Evolutionary conservation across 2,329 filamentous ascomycete species (phyloP).

Genomic region (Pezicula neosporulosa): DNA sequence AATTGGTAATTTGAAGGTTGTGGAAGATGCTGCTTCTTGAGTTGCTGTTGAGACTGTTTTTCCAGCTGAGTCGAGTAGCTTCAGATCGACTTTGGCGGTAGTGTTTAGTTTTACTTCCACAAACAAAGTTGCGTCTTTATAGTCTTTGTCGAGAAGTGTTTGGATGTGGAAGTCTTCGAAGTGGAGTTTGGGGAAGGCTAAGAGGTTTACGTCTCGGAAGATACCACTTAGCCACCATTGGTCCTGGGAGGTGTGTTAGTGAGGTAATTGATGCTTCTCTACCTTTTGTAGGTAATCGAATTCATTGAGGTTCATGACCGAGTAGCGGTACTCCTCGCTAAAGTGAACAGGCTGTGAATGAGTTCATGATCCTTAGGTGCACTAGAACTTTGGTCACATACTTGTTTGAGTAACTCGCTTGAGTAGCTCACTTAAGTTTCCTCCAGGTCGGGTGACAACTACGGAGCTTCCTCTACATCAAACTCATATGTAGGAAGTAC

Average conservation of each 20-base stretch:
- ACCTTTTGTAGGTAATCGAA: no score
- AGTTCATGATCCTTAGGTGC: no score
- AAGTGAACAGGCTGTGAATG: no score
- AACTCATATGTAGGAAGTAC: no score
- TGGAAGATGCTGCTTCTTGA: constrained; percentile 5
- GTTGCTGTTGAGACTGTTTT: constrained; percentile 27
- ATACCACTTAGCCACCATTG: constrained; percentile 51
- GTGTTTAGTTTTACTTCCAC: constrained; percentile 43
- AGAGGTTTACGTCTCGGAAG: constrained; percentile 50
- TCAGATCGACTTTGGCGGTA: constrained; percentile 31
- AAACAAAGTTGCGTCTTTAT: constrained; percentile 45
- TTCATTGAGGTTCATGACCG: no score
- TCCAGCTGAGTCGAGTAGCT: constrained; percentile 41
- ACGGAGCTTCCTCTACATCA: no score
- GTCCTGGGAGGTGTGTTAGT: constrained; percentile 29
- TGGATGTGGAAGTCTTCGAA: constrained; percentile 51
- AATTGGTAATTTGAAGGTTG: constrained; percentile 32
- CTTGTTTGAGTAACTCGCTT: no score
- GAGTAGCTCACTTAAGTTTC: no score
- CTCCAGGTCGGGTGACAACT: no score
- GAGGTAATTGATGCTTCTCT: not conserved
- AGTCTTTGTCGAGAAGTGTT: constrained; percentile 47
- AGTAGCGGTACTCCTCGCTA: no score
- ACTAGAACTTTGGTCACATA: no score
- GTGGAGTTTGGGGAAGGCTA: constrained; percentile 42